phyloP scores from a whole-genome alignment of 2,329 filamentous ascomycete species.

The Orbilia oligospora region DNA sequence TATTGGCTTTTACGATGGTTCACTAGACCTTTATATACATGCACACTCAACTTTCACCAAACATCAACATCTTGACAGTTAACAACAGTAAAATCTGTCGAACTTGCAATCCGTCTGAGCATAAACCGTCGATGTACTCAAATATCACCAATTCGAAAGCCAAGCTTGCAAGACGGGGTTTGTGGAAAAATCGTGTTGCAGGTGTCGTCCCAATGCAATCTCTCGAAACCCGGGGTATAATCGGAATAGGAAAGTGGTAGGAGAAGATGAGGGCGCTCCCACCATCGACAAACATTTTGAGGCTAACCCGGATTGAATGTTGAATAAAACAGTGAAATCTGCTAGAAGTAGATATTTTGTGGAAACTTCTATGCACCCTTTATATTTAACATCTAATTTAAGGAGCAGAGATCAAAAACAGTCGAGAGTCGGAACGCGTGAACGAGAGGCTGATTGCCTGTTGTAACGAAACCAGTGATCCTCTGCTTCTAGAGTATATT shows the following conservation, averaged over 20 bases:
- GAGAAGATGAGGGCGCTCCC: neutral
- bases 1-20: neutral
- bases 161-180: neutral
- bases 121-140: neutral
- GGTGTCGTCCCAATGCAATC: neutral
- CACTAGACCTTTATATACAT: neutral
- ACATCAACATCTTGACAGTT: no score
- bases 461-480: no score
- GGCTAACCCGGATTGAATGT: neutral
- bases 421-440: neutral
- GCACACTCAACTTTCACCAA: neutral
- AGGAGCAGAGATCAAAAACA: neutral
- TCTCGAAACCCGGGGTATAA: neutral
- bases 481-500: neutral
- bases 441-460: neutral
- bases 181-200: slow-evolving; percentile 3
- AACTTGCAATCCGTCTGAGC: neutral
- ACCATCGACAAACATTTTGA: neutral
- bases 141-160: slow-evolving; percentile 5
- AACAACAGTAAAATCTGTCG: neutral
- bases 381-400: neutral
- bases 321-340: neutral
- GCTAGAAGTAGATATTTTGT: neutral
- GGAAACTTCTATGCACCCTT: neutral
- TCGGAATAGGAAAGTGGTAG: neutral